These are phyloP conservation scores for Podila clonocystis DNA, from an alignment of 192 early-diverging fungal species.

Conservation along the genomic window DNA sequence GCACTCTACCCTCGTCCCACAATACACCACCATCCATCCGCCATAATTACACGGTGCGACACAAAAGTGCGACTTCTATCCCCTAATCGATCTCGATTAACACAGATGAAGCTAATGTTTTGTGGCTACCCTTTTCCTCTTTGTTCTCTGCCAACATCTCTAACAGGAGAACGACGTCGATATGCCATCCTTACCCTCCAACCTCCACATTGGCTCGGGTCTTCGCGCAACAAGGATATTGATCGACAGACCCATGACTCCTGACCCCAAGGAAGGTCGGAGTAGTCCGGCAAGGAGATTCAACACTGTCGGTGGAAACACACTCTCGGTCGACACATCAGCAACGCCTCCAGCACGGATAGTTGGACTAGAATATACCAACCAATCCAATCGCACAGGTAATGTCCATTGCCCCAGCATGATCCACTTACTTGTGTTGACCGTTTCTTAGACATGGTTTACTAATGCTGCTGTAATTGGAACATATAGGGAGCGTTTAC, in stretches of 20 bases:
- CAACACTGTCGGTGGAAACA: not conserved
- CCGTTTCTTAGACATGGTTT: not conserved
- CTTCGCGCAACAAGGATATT: constrained; percentile 31
- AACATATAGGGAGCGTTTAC: not conserved
- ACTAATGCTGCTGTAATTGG: too few species aligned
- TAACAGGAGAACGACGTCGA: not conserved
- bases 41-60: not conserved
- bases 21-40: not conserved
- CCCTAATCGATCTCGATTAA: too few species aligned
- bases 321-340: constrained; percentile 22
- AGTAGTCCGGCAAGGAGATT: constrained; percentile 7
- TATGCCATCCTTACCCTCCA: constrained; percentile 8
- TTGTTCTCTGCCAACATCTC: too few species aligned
- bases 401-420: not conserved
- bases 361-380: constrained; percentile 24
- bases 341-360: constrained; percentile 8
- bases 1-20: constrained; percentile 5
- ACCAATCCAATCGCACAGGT: not conserved
- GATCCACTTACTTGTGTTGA: not conserved
- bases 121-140: not conserved
- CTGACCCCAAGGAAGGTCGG: not conserved
- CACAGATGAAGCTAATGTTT: not conserved
- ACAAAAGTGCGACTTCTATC: too few species aligned
- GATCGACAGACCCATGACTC: constrained; percentile 16
- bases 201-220: constrained; percentile 18